Conservation (phyloP, 306 rosid species). For the Prunus campanulata region DNA sequence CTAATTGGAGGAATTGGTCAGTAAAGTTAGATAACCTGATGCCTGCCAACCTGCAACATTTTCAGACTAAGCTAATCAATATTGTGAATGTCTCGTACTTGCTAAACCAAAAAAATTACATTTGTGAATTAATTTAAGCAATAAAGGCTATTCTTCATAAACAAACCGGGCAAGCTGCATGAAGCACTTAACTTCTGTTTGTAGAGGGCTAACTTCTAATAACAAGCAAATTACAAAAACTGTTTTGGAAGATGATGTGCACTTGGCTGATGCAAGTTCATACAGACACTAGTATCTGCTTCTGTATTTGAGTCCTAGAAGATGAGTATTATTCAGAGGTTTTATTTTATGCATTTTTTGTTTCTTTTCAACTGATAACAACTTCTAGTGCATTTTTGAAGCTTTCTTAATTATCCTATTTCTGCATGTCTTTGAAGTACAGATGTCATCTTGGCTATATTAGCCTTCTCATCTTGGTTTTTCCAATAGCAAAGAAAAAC, state of each 20-base stretch:
- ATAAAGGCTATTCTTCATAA: not conserved
- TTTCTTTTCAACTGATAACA: not conserved
- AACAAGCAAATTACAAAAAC: not conserved
- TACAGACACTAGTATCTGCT: not conserved
- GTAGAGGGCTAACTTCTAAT: not conserved
- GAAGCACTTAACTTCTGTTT: not conserved
- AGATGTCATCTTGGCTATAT: not conserved
- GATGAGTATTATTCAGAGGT: not conserved
- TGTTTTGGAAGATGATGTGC: not conserved
- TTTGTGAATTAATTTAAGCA: not conserved
- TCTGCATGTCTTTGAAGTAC: not conserved
- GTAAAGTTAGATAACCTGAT: not conserved
- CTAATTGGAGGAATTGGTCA: not conserved
- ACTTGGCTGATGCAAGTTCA: not conserved
- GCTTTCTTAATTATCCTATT: not conserved
- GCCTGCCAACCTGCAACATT: not conserved
- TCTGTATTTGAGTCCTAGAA: not conserved
- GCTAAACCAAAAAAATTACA: too few species aligned
- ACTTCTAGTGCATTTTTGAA: not conserved
- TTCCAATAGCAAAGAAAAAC: conserved; percentile 53
- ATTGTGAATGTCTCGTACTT: not conserved
- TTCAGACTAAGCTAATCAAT: not conserved
- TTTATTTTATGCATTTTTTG: not conserved
- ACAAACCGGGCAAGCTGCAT: too few species aligned
- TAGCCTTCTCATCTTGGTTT: conserved; percentile 4